Percentiles rank a stretch among this genome's conserved stretches.
Conservation (phyloP, 371 early-diverging fungal genomes). For the Sporodiniella umbellata region DNA sequence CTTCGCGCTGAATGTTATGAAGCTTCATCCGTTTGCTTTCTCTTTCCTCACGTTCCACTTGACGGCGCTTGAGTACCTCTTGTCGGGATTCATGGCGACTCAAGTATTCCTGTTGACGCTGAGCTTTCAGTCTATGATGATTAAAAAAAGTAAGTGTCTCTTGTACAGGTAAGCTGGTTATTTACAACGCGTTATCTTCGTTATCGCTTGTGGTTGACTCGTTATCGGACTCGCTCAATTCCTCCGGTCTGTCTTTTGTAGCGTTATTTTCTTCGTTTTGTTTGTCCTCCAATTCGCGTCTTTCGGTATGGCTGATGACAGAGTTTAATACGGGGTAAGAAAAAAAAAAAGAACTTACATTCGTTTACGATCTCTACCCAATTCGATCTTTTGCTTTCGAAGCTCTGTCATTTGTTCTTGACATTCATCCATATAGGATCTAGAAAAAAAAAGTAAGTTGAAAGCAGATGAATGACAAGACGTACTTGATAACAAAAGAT, state of each 20-base stretch:
- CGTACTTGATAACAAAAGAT: conserved; percentile 37
- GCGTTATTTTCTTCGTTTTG: conserved; percentile 7
- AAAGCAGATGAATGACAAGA: background rate
- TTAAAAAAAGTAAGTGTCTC: background rate
- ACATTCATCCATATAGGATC: conserved; percentile 68
- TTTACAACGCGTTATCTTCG: conserved; percentile 19
- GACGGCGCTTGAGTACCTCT: conserved; percentile 49
- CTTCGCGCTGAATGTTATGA: conserved; percentile 47
- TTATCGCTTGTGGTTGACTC: conserved; percentile 22
- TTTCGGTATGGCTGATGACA: conserved; percentile 33
- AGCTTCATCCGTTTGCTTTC: conserved; percentile 42
- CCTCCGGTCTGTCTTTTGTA: conserved; percentile 4
- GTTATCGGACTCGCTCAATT: conserved; percentile 17
- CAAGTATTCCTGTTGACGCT: conserved; percentile 23
- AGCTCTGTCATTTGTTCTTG: conserved; percentile 63
- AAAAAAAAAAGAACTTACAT: conserved; percentile 22
- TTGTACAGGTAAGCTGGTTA: no score
- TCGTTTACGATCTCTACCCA: conserved; percentile 60
- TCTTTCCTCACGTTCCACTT: conserved; percentile 47
- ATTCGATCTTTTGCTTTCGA: conserved; percentile 63
- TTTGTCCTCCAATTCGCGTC: conserved; percentile 33
- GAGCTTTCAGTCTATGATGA: conserved; percentile 16
- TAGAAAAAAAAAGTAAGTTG: conserved; percentile 2
- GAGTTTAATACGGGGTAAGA: no score
- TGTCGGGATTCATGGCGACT: conserved; percentile 53